Evolutionary conservation across 768 basidiomycete species (phyloP).

Genomic region (Lactarius vividus): DNA sequence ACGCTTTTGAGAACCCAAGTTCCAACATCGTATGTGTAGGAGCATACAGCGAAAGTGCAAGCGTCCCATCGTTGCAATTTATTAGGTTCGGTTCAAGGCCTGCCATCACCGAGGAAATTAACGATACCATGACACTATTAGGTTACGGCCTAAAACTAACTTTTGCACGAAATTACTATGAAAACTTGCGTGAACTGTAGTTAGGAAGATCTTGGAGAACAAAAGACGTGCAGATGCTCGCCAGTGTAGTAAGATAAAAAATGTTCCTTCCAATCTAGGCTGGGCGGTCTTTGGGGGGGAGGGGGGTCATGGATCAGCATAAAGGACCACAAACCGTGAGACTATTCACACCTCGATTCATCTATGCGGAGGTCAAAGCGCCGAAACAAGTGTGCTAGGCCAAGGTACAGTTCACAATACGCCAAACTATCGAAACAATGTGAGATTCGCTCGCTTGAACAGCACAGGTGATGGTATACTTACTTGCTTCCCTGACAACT

Average conservation of each 20-base stretch:
- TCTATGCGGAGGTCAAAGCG: slow-evolving; percentile 11
- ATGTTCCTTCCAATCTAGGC: slow-evolving; percentile 4
- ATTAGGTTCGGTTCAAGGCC: not conserved
- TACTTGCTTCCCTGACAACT: slow-evolving; percentile 1
- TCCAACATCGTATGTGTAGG: not conserved
- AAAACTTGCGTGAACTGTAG: not conserved
- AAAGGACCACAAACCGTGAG: not conserved
- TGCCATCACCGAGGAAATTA: not conserved
- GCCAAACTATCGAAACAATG: slow-evolving; percentile 1
- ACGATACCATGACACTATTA: not conserved
- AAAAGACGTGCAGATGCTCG: slow-evolving; percentile 9
- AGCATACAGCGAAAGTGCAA: not conserved
- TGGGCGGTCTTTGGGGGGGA: not conserved
- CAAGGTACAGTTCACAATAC: slow-evolving; percentile 11
- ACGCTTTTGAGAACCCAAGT: not conserved
- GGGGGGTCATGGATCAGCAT: not conserved
- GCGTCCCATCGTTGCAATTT: not conserved
- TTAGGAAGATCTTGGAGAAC: slow-evolving; percentile 3
- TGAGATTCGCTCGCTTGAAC: not conserved
- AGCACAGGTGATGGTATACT: not conserved
- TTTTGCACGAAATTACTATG: too few relatives aligned
- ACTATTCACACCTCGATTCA: not conserved
- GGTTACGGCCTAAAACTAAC: not conserved
- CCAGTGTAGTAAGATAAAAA: slow-evolving; percentile 10
- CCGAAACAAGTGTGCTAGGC: slow-evolving; percentile 10